Evolutionary conservation across 148 eudicot genomes (phyloP), one percentile per base, ranked within the genome.

Genomic region (Chenopodium quinoa): DNA sequence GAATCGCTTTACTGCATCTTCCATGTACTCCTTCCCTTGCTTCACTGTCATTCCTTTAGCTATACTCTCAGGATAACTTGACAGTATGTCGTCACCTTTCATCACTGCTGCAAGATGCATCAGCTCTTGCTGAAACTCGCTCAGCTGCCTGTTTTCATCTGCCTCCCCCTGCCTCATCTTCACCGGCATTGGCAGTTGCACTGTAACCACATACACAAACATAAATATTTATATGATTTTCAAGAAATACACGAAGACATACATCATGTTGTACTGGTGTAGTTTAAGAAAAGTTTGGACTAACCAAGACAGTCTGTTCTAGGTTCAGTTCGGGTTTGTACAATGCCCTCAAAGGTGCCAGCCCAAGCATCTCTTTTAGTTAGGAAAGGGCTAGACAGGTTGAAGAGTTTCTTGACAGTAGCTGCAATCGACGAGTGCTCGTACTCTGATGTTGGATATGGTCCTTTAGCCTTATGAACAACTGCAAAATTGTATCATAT

Each of bases 281-380:
- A 67, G 6, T 46, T 44, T 47, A n/a, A 50, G 64, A 46, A 7
- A 8, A 34, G 71, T 73, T 70, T 69, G 48, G 88, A 76, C 79
- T 78, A 54, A 91, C 95, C 89, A 32, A 94, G 98, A 74, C 98
- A 94, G 79, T 94, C 96, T 1, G 93, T 90, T 89, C 98, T 90
- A 12, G 98, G 94, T 67, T 86, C 27, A 1, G 78, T 82, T 46
- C 90, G 72, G 14, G 84, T 82, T 60, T 86, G 88, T 34, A 94
- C 77, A 69, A 94, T 86, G 84, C 62, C 65, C 19, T 94, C 93
- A 58, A 94, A 94, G 32, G 94, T 86, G 78, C 89, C 98, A 7
- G 98, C 96, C 98, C 98, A 94, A n/a, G 82, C 90, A 75, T 94
- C 98, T 66, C 98, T 83, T 58, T 94, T 90, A 2, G 98, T 92